Evolutionary conservation across 257 asterid genomes (phyloP).

Genomic region (Solanum dulcamara): DNA sequence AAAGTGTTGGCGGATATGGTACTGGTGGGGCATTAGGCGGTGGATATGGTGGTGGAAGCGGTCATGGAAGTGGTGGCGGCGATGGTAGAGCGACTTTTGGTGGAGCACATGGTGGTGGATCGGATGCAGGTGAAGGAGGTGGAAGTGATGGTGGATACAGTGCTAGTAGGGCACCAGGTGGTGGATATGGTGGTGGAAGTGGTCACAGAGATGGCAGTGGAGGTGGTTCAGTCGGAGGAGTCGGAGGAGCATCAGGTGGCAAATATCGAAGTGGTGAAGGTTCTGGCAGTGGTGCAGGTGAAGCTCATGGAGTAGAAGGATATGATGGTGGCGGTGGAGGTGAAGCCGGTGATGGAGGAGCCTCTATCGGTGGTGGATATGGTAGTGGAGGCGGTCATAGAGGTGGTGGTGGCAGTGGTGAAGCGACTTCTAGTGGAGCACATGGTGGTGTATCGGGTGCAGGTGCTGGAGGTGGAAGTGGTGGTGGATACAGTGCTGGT

Average conservation of each 20-base stretch:
- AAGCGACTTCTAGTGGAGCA: conserved; percentile 15
- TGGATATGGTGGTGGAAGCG: neutral
- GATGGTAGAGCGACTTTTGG: neutral
- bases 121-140: conserved; percentile 12
- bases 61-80: conserved; percentile 7
- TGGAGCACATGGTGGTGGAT: conserved; percentile 12
- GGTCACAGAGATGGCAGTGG: conserved; percentile 24
- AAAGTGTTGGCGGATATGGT: neutral
- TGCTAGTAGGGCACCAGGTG: conserved; percentile 17
- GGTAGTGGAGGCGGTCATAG: too few species aligned
- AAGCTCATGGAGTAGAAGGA: conserved; percentile 32
- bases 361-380: neutral
- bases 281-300: conserved; percentile 37
- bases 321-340: neutral
- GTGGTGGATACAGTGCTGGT: conserved; percentile 5
- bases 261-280: conserved; percentile 35
- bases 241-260: conserved; percentile 26
- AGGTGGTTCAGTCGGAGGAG: conserved; percentile 27
- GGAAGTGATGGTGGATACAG: conserved; percentile 22
- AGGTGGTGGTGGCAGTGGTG: too few species aligned
- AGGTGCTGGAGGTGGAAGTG: conserved; percentile 22
- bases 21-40: neutral
- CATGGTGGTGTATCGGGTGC: conserved; percentile 17
- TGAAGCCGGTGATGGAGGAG: conserved; percentile 15
- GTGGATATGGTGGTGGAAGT: conserved; percentile 16